Conservation (phyloP, 116 monocot genomes). For the Papilionanthe hybrid region DNA sequence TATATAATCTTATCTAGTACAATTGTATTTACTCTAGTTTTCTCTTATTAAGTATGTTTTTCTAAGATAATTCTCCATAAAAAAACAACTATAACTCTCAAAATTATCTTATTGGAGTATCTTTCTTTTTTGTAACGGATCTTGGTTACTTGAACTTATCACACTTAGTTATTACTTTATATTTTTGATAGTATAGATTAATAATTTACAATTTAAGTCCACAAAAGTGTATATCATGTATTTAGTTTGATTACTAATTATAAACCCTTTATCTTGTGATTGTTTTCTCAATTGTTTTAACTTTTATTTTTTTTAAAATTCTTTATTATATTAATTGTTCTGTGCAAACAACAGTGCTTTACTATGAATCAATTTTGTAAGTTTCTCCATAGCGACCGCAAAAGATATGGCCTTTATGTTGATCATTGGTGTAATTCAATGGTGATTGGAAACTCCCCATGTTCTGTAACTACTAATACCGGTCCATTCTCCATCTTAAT, state of each 20-base stretch:
- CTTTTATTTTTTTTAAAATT: background rate
- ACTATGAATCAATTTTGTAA: background rate
- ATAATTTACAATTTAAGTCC: background rate
- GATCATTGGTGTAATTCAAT: background rate
- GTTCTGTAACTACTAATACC: background rate
- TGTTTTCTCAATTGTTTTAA: background rate
- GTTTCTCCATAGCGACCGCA: background rate
- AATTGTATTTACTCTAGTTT: background rate
- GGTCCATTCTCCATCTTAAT: background rate
- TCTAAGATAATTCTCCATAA: background rate
- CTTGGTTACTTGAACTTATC: conserved; percentile 1
- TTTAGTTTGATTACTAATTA: background rate
- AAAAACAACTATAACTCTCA: background rate
- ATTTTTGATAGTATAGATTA: background rate
- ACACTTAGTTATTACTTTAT: background rate
- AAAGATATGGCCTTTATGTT: background rate
- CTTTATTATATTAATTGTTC: background rate
- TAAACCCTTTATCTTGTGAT: background rate
- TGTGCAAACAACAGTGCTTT: background rate
- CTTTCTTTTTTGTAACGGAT: background rate
- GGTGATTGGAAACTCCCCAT: background rate
- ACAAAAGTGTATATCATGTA: background rate
- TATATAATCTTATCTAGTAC: background rate
- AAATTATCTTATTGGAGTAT: background rate
- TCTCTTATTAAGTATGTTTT: background rate